Evolutionary conservation across 2,329 filamentous ascomycete species (phyloP).

Genomic region (Aspergillus pseudoterreus): DNA sequence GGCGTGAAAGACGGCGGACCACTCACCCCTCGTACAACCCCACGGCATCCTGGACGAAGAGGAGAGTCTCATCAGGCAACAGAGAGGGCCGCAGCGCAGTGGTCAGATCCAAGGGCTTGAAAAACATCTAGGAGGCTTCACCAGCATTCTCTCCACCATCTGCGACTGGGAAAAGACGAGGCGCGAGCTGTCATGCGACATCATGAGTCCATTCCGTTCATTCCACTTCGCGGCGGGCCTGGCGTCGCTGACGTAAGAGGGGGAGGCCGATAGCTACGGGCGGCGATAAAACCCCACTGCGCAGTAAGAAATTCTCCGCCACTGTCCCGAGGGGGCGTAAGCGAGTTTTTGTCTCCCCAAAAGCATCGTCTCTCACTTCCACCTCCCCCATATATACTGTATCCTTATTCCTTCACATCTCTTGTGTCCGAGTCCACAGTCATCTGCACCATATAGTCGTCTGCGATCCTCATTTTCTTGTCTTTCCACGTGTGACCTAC

Average conservation of each 20-base stretch:
- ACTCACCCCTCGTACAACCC: conserved; percentile 94
- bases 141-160: conserved; percentile 18
- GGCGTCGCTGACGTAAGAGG: conserved; percentile 9
- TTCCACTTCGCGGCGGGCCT: not conserved
- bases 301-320: conserved; percentile 9
- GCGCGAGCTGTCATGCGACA: not conserved
- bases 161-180: conserved; percentile 7
- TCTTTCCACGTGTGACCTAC: not conserved
- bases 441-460: not conserved
- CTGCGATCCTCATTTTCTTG: not conserved
- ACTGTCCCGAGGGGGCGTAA: not conserved
- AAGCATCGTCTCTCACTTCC: not conserved
- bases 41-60: conserved; percentile 97
- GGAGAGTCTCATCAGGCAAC: conserved; percentile 85
- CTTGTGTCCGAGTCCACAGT: not conserved
- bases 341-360: not conserved
- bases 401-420: too few relatives aligned
- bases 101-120: conserved; percentile 92
- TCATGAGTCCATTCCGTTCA: not conserved
- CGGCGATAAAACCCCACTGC: conserved; percentile 1
- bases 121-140: conserved; percentile 76
- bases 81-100: conserved; percentile 91
- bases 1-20: not conserved
- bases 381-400: not conserved
- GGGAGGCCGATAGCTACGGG: conserved; percentile 2